phyloP scores from a whole-genome alignment of 1,284 basidiomycete genomes.

The Leccinum subrobustum region DNA sequence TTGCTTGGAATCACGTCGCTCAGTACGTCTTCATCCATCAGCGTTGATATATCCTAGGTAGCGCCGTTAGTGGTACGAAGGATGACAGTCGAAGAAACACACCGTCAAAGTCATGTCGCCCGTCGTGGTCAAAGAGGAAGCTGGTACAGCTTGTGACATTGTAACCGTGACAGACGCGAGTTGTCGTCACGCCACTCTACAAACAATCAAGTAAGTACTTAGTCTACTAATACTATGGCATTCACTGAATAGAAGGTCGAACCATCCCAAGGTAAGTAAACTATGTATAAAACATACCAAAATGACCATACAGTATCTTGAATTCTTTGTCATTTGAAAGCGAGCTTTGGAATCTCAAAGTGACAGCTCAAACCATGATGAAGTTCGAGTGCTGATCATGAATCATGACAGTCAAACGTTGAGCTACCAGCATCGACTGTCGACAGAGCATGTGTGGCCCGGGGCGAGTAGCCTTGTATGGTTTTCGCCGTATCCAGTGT shows the following conservation, averaged over 20 bases:
- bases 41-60: slow-evolving; percentile 14
- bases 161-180: slow-evolving; percentile 23
- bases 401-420: neutral
- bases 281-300: neutral
- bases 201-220: too few species aligned
- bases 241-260: too few species aligned
- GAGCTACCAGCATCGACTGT: neutral
- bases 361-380: neutral
- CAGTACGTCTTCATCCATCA: slow-evolving; percentile 71
- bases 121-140: slow-evolving; percentile 22
- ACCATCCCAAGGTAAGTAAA: too few species aligned
- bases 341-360: neutral
- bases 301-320: neutral
- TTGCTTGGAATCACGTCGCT: slow-evolving; percentile 82
- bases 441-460: neutral
- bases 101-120: slow-evolving; percentile 21
- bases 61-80: neutral
- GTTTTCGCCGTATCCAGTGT: neutral
- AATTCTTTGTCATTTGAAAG: neutral
- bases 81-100: slow-evolving; percentile 6
- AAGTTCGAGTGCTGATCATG: neutral
- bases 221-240: too few species aligned
- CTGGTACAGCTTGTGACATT: slow-evolving; percentile 5
- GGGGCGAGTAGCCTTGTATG: neutral
- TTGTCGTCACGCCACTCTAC: slow-evolving; percentile 9